Evolutionary conservation across 164 flowering plant species (phyloP).

Genomic region (Paratinospora sagittata): DNA sequence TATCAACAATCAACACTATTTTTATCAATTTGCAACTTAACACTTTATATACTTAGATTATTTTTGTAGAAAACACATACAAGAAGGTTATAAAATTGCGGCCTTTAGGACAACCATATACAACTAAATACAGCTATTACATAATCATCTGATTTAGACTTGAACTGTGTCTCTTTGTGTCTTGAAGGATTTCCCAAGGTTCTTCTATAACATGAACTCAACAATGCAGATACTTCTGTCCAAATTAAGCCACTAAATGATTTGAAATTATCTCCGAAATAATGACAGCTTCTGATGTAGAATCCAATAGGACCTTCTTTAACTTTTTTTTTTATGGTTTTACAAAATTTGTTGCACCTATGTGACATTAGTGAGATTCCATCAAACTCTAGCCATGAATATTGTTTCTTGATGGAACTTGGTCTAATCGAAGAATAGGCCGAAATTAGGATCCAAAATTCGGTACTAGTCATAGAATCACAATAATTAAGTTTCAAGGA

Average conservation of each 20-base stretch:
- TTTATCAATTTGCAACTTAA: no score
- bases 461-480: not conserved
- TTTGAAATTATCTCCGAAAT: no score
- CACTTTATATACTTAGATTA: no score
- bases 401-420: not conserved
- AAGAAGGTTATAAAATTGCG: not conserved
- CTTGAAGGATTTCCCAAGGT: not conserved
- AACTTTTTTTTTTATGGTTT: not conserved
- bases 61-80: no score
- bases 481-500: no score
- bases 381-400: not conserved
- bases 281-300: not conserved
- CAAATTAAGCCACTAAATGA: not conserved
- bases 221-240: not conserved
- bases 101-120: not conserved
- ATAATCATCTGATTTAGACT: not conserved
- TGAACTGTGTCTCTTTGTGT: not conserved
- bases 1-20: no score
- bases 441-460: not conserved
- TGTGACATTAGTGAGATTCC: not conserved
- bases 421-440: not conserved
- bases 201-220: not conserved
- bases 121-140: not conserved
- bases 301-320: not conserved
- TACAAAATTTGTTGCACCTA: not conserved